phyloP scores from a whole-genome alignment of 2,329 filamentous ascomycete genomes.

The Diaporthe eres region DNA sequence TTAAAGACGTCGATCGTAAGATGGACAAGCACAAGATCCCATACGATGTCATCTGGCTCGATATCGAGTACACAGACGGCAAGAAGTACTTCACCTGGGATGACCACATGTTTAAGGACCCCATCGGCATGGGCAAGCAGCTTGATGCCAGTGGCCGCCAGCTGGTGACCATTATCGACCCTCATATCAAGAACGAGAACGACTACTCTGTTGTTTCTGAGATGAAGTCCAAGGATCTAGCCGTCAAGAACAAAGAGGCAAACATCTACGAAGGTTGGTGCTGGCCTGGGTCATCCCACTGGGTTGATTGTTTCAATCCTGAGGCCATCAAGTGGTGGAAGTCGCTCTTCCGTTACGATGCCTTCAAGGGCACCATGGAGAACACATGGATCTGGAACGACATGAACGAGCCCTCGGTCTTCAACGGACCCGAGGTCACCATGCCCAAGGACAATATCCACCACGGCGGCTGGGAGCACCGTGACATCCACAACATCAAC shows the following conservation, averaged over 20 bases:
- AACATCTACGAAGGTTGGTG: constrained; percentile 97
- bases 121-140: constrained; percentile 88
- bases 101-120: constrained; percentile 86
- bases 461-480: constrained; percentile 92
- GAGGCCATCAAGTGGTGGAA: constrained; percentile 93
- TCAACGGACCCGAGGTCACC: constrained; percentile 97
- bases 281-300: constrained; percentile 97
- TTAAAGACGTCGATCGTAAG: constrained; percentile 95
- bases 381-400: constrained; percentile 99
- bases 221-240: constrained; percentile 86
- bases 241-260: constrained; percentile 90
- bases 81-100: constrained; percentile 99
- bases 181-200: constrained; percentile 94
- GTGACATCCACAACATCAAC: constrained; percentile 96
- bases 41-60: constrained; percentile 99
- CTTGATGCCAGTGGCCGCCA: constrained; percentile 89
- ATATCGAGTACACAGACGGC: constrained; percentile 96
- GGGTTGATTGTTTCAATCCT: constrained; percentile 97
- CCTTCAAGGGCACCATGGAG: constrained; percentile 85
- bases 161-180: constrained; percentile 94
- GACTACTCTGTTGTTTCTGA: constrained; percentile 84
- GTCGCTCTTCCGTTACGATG: constrained; percentile 86
- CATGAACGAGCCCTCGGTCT: constrained; percentile 99
- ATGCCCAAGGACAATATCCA: constrained; percentile 99
- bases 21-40: constrained; percentile 97